These are phyloP conservation scores for Globisporangium rhizosaccharum DNA, from an alignment of 352 stramenopile genomes.

Conservation along the genomic window DNA sequence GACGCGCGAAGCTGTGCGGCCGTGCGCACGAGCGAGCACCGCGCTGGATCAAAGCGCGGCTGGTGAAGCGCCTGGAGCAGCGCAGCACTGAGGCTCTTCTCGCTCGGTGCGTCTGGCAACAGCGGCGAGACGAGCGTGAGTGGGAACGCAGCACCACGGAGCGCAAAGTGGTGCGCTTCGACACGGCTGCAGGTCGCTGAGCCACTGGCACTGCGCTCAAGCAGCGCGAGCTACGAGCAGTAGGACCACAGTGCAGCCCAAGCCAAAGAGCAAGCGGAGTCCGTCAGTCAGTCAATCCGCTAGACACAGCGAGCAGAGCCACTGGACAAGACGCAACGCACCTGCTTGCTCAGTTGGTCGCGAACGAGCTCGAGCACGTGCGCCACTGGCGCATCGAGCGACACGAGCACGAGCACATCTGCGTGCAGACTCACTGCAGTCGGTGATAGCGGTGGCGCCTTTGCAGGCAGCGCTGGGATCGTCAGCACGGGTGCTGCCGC, in stretches of 20 bases:
- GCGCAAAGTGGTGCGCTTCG: conserved; percentile 37
- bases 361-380: conserved; percentile 12
- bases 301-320: conserved; percentile 7
- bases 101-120: conserved; percentile 8
- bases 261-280: no score
- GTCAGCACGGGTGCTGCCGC: conserved; percentile 24
- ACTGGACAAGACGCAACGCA: conserved; percentile 1
- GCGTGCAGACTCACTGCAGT: conserved; percentile 18
- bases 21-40: conserved; percentile 38
- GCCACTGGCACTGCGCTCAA: neutral
- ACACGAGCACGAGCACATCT: conserved; percentile 39
- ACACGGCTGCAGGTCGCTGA: conserved; percentile 6
- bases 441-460: neutral
- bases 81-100: conserved; percentile 16
- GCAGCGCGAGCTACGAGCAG: no score
- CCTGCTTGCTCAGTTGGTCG: conserved; percentile 16
- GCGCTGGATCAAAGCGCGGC: conserved; percentile 29
- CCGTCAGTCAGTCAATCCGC: neutral
- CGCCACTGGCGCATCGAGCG: conserved; percentile 14
- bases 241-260: no score
- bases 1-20: conserved; percentile 21
- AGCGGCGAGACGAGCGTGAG: conserved; percentile 22
- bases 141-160: conserved; percentile 43
- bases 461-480: conserved; percentile 20
- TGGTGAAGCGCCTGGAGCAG: conserved; percentile 42